phyloP scores from a whole-genome alignment of 1,284 basidiomycete genomes.

The Quambalaria eucalypti region DNA sequence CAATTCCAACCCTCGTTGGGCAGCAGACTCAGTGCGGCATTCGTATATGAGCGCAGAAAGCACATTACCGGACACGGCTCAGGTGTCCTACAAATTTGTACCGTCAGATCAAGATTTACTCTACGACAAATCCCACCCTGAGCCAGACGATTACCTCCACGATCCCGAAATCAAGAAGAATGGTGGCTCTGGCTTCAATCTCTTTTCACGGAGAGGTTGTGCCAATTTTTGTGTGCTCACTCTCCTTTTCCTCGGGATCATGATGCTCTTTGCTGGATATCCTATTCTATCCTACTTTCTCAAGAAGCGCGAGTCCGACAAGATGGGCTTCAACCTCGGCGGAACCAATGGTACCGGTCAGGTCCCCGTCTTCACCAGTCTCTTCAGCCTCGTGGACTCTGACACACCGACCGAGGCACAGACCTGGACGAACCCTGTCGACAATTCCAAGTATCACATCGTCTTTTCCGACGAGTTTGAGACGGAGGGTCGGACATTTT shows the following conservation, averaged over 20 bases:
- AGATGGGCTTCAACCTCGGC: constrained; percentile 55
- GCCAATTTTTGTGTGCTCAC: constrained; percentile 21
- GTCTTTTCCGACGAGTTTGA: constrained; percentile 67
- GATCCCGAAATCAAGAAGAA: constrained; percentile 7
- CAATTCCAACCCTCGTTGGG: too few species aligned
- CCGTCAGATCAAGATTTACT: neutral
- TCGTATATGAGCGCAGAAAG: too few species aligned
- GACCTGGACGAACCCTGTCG: constrained; percentile 13
- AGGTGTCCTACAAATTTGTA: too few species aligned
- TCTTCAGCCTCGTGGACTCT: constrained; percentile 19
- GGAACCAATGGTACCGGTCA: constrained; percentile 51
- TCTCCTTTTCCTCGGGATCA: constrained; percentile 14
- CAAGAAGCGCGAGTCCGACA: constrained; percentile 1
- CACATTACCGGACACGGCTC: too few species aligned
- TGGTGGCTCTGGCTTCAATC: neutral
- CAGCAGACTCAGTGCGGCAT: too few species aligned
- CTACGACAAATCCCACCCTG: constrained; percentile 14
- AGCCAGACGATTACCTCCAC: constrained; percentile 21
- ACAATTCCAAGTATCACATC: constrained; percentile 49
- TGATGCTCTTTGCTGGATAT: constrained; percentile 25
- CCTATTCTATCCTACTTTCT: constrained; percentile 19
- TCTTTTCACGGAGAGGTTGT: constrained; percentile 13
- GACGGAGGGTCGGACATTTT: constrained; percentile 57
- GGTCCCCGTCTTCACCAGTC: constrained; percentile 23
- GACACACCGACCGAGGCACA: constrained; percentile 23